These are phyloP conservation scores for Aphanomyces invadans DNA, from an alignment of 352 stramenopile genomes.

Conservation along the genomic window DNA sequence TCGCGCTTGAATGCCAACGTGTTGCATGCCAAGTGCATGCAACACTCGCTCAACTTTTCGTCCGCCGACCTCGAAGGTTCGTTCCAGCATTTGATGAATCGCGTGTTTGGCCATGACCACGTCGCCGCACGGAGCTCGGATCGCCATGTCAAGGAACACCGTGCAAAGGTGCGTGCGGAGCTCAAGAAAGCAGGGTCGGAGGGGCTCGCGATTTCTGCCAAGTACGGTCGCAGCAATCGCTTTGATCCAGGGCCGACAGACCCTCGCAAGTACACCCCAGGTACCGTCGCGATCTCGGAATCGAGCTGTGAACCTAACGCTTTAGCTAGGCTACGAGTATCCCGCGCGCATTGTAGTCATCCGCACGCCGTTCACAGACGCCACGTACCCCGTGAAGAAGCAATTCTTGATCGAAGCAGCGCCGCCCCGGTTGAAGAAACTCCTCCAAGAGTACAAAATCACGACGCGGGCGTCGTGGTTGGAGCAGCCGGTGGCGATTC, in stretches of 20 bases:
- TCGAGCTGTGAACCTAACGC: neutral
- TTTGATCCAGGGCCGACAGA: constrained; percentile 44
- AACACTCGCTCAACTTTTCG: constrained; percentile 50
- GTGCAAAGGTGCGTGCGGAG: constrained; percentile 41
- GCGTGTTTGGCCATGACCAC: constrained; percentile 44
- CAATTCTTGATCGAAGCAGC: constrained; percentile 35
- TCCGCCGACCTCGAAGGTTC: constrained; percentile 57
- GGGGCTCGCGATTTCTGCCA: constrained; percentile 46
- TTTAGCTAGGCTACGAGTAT: constrained; percentile 30
- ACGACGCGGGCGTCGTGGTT: constrained; percentile 45
- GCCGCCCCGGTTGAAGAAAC: constrained; percentile 25
- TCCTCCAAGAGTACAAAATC: constrained; percentile 51
- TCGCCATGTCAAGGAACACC: constrained; percentile 34
- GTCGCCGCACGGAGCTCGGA: constrained; percentile 30
- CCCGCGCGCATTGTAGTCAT: constrained; percentile 43
- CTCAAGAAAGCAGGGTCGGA: constrained; percentile 46
- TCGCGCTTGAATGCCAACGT: constrained; percentile 47
- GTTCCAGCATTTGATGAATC: constrained; percentile 60
- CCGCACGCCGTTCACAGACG: constrained; percentile 46
- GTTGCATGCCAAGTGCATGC: constrained; percentile 53
- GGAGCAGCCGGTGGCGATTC: constrained; percentile 34
- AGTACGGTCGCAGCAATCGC: constrained; percentile 43
- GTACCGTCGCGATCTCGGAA: constrained; percentile 11
- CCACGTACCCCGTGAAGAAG: constrained; percentile 35
- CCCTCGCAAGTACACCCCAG: constrained; percentile 35